Evolutionary conservation across 345 rosid genomes (phyloP), one percentile per base, ranked within the genome.

Genomic region (Gossypium longicalyx): DNA sequence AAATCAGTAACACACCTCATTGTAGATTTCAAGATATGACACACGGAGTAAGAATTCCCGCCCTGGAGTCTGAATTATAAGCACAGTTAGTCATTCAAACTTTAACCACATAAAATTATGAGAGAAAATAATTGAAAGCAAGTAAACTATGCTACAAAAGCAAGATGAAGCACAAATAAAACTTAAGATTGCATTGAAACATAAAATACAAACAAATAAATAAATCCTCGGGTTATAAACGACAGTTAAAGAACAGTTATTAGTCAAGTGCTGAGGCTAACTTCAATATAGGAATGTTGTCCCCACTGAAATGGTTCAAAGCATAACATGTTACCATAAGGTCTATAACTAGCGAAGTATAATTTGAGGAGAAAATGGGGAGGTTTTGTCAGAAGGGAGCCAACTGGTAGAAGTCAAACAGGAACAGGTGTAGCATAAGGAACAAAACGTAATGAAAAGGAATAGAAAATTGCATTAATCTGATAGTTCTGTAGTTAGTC

Each of bases 11-110:
- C 64, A 60, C 17, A 91, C 99, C 98, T 96, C 99, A 64, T 96
- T 96, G 83, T 96, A 93, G 73, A 96, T 96, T 89, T 96, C 99
- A 77, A 96, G 93, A 87, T 96, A 96, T 49, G 99, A 96, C 75
- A 96, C 98, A 2, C 99, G 98, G 73, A 96, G 89, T 80, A 96
- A 84, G 85, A 90, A 96, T 83, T 96, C 99, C 75, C 98, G 87
- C 84, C 99, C 98, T 67, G 99, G 97, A 81, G 99, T 91, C 99
- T 96, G 93, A 73, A 82, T 48, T 38, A 73, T 74, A 63, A 76
- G 75, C 49, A 70, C 73, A 58, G 53, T 58, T 57, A 74, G 76
- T 68, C 74, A 77, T 76, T 70, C 56, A 77, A 61, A 65, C 49
- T 59, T 62, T 64, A 72, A 57, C 38, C 65, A 56, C 15, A 53